Percentiles rank a stretch among this genome's conserved stretches.
These are phyloP conservation scores for Phytophthora fragariaefolia DNA, from an alignment of 352 stramenopile genomes.

Conservation along the genomic window DNA sequence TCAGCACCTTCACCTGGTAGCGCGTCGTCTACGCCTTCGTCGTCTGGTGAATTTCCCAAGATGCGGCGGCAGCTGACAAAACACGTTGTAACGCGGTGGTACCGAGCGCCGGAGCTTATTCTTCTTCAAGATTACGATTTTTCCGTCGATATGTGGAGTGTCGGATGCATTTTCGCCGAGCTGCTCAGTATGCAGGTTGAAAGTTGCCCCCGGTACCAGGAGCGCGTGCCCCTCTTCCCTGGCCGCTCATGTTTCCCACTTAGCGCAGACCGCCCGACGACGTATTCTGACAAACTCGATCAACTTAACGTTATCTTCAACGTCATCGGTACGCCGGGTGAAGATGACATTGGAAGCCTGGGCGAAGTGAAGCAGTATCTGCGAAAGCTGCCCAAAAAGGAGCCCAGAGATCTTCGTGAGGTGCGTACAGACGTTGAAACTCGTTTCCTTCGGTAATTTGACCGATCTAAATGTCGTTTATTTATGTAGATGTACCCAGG, in stretches of 20 bases:
- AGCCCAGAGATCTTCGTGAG: constrained; percentile 75
- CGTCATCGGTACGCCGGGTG: constrained; percentile 93
- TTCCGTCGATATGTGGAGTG: constrained; percentile 99
- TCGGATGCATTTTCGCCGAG: constrained; percentile 96
- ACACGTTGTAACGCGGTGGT: constrained; percentile 99
- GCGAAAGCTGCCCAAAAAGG: constrained; percentile 86
- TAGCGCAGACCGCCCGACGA: constrained; percentile 82
- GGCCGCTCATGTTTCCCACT: constrained; percentile 88
- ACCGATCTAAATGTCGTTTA: constrained; percentile 10
- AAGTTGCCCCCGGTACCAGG: constrained; percentile 85
- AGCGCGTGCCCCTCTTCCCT: constrained; percentile 85
- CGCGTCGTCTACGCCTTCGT: constrained; percentile 77
- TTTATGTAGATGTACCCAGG: constrained; percentile 77
- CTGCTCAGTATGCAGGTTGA: constrained; percentile 90
- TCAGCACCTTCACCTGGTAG: constrained; percentile 68
- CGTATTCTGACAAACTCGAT: constrained; percentile 89
- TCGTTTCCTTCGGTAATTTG: neutral
- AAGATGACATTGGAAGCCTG: constrained; percentile 88
- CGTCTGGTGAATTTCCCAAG: constrained; percentile 63
- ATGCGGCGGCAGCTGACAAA: constrained; percentile 95
- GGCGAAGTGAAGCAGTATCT: constrained; percentile 89
- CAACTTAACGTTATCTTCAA: constrained; percentile 97
- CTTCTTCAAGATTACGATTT: constrained; percentile 95
- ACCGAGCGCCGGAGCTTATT: constrained; percentile 97
- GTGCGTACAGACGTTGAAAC: constrained; percentile 42